Percentiles rank a stretch among this genome's conserved stretches.
phyloP scores from a whole-genome alignment of 2,329 filamentous ascomycete species.

The Penicillium freii region DNA sequence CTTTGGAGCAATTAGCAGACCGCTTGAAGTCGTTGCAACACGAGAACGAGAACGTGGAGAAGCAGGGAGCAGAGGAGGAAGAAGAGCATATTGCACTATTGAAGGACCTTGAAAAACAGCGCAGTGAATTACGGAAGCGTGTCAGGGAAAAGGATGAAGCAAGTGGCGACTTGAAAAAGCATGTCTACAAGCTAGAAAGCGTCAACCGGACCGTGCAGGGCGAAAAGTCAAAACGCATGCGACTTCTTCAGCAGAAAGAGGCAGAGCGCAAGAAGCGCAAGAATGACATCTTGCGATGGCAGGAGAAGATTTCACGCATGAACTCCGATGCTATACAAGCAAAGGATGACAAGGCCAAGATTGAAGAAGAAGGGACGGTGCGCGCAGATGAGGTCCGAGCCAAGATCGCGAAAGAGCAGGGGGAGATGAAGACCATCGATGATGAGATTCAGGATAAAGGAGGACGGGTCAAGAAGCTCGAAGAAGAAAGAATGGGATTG shows the following conservation, averaged over 20 bases:
- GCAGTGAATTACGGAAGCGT: constrained; percentile 72
- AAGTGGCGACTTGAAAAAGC: constrained; percentile 77
- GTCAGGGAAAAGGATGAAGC: constrained; percentile 89
- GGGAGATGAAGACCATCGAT: constrained; percentile 56
- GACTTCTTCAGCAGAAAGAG: constrained; percentile 59
- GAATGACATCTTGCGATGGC: constrained; percentile 60
- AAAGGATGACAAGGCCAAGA: constrained; percentile 43
- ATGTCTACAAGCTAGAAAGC: constrained; percentile 75
- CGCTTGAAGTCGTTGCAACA: constrained; percentile 75
- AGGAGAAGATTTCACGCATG: constrained; percentile 54
- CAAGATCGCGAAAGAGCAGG: constrained; percentile 48
- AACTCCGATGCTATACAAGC: constrained; percentile 48
- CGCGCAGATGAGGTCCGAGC: constrained; percentile 43
- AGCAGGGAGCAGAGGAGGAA: constrained; percentile 65
- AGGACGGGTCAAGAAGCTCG: constrained; percentile 59
- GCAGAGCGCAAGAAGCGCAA: constrained; percentile 60
- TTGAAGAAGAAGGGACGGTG: constrained; percentile 42
- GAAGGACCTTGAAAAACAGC: constrained; percentile 70
- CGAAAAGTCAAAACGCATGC: constrained; percentile 74
- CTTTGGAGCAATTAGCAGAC: constrained; percentile 74
- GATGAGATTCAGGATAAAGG: constrained; percentile 62
- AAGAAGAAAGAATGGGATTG: constrained; percentile 55
- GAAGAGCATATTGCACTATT: constrained; percentile 66
- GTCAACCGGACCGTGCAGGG: constrained; percentile 78
- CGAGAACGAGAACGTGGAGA: constrained; percentile 77